Conservation (phyloP, 2,329 filamentous ascomycete species). For the Colletotrichum musicola region DNA sequence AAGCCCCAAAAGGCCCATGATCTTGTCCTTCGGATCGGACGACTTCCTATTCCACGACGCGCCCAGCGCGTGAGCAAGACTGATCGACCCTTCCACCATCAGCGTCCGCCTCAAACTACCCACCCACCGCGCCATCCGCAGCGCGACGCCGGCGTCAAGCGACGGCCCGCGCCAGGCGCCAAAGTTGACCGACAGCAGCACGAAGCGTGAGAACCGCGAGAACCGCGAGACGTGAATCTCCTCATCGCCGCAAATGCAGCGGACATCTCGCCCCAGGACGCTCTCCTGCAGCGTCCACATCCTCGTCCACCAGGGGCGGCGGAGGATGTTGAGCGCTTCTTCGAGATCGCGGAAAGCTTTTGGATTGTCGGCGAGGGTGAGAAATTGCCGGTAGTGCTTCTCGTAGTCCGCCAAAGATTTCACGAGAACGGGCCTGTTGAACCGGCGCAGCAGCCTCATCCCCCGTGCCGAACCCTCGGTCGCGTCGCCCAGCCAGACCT, state of each 20-base stretch:
- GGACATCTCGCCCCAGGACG: neutral
- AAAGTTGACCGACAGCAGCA: neutral
- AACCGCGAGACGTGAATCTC: neutral
- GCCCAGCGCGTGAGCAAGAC: neutral
- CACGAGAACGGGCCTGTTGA: neutral
- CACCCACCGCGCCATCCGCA: neutral
- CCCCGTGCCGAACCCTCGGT: neutral
- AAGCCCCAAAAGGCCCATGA: neutral
- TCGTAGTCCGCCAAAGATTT: neutral
- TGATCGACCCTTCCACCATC: neutral
- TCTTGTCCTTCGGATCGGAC: conserved; percentile 3
- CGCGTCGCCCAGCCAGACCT: conserved; percentile 43
- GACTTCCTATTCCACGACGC: neutral
- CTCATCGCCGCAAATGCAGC: neutral
- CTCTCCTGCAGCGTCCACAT: conserved; percentile 42
- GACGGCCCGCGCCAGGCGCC: neutral
- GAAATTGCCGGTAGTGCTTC: neutral
- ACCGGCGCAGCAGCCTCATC: neutral
- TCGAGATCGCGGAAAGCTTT: neutral
- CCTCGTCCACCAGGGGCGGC: conserved; percentile 4
- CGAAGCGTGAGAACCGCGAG: neutral
- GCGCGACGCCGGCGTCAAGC: neutral
- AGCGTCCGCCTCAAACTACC: neutral
- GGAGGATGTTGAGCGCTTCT: neutral
- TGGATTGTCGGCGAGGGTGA: neutral